A percentile compares a stretch with the other conserved stretches of the same genome.
Conservation (phyloP, 2,329 filamentous ascomycete species). For the Colletotrichum tofieldiae region DNA sequence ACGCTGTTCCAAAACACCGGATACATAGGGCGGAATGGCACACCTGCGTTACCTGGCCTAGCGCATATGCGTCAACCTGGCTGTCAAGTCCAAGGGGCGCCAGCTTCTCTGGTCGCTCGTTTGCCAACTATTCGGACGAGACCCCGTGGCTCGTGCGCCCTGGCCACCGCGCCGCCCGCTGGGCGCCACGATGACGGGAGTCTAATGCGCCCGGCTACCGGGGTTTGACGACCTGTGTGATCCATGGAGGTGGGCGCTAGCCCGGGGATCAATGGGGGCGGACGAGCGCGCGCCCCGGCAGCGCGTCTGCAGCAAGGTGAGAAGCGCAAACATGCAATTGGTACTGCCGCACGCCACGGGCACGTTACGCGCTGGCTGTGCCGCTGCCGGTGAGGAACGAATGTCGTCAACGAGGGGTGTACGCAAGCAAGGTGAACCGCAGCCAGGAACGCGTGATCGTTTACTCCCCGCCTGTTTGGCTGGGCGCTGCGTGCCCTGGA, state of each 20-base stretch:
- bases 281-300: background rate
- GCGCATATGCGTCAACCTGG: no score
- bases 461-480: no score
- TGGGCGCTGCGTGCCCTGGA: background rate
- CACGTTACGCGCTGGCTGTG: background rate
- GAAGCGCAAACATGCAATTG: no score
- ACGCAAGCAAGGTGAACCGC: background rate
- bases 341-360: constrained; percentile 1
- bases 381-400: constrained; percentile 2
- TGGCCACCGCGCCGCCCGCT: constrained; percentile 23
- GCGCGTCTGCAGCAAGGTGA: background rate
- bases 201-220: constrained; percentile 21
- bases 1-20: no score
- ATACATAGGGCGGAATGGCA: no score
- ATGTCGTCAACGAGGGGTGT: background rate
- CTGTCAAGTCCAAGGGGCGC: no score
- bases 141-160: constrained; percentile 6
- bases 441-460: background rate
- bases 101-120: no score
- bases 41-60: no score
- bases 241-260: constrained; percentile 8
- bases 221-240: constrained; percentile 9
- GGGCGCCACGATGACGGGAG: constrained; percentile 24
- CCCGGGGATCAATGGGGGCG: background rate
- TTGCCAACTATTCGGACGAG: no score